A percentile compares a stretch with the other conserved stretches of the same genome.
phyloP scores from a whole-genome alignment of 805 yeast species.

The Cyberlindnera veronae region DNA sequence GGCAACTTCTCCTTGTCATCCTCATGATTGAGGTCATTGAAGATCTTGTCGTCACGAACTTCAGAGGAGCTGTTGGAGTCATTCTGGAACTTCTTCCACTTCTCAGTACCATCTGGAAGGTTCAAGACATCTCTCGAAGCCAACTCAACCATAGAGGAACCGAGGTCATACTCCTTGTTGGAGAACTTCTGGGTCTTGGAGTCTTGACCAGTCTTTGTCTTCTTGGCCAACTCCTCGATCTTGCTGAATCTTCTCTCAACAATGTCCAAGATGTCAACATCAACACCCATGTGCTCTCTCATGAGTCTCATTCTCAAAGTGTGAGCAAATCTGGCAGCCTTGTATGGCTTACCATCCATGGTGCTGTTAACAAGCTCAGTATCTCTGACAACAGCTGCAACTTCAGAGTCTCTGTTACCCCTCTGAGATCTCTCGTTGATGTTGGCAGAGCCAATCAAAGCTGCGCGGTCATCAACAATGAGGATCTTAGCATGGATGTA shows the following conservation, averaged over 20 bases:
- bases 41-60: slow-evolving; percentile 22
- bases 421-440: slow-evolving; percentile 95
- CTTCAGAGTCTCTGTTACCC: slow-evolving; percentile 91
- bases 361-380: slow-evolving; percentile 57
- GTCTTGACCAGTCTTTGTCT: slow-evolving; percentile 20
- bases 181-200: slow-evolving; percentile 43
- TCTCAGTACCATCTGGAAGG: slow-evolving; percentile 43
- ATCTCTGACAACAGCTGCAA: slow-evolving; percentile 86
- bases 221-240: slow-evolving; percentile 34
- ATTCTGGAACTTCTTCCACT: slow-evolving; percentile 36
- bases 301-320: slow-evolving; percentile 83
- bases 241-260: slow-evolving; percentile 68
- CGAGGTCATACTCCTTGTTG: slow-evolving; percentile 30
- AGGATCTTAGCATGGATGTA: slow-evolving; percentile 91
- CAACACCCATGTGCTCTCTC: slow-evolving; percentile 96
- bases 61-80: background rate
- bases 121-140: slow-evolving; percentile 67
- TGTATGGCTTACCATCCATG: slow-evolving; percentile 81
- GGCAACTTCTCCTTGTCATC: slow-evolving; percentile 28
- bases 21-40: slow-evolving; percentile 19
- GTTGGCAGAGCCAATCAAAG: slow-evolving; percentile 95
- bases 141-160: slow-evolving; percentile 72
- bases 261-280: slow-evolving; percentile 78
- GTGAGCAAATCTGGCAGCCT: slow-evolving; percentile 86
- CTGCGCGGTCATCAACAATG: slow-evolving; percentile 90